These are phyloP conservation scores for Cinchona pubescens DNA, from an alignment of 257 asterid species.

Conservation along the genomic window DNA sequence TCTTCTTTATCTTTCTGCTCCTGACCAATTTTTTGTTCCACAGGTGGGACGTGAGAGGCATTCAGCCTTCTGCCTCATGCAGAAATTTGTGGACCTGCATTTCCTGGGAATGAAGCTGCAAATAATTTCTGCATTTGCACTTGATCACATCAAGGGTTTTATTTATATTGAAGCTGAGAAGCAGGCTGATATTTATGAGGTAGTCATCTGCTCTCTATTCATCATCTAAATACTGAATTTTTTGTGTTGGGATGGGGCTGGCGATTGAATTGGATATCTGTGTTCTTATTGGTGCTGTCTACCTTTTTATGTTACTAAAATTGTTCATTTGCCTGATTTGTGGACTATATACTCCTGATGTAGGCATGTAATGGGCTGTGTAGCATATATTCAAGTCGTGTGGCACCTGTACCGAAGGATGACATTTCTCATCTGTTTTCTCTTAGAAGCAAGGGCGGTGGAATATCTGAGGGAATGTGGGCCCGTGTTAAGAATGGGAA, in stretches of 20 bases:
- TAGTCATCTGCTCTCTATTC: conserved; percentile 26
- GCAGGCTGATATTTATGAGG: conserved; percentile 79
- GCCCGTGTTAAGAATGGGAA: conserved; percentile 93
- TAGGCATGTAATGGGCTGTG: conserved; percentile 88
- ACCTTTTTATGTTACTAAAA: neutral
- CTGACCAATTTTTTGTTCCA: conserved; percentile 24
- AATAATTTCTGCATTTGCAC: conserved; percentile 78
- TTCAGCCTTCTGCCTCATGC: conserved; percentile 94
- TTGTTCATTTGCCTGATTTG: conserved; percentile 21
- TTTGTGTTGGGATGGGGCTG: conserved; percentile 10
- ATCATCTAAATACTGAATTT: neutral
- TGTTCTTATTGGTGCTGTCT: neutral
- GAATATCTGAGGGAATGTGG: conserved; percentile 80
- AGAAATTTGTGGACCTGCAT: conserved; percentile 66
- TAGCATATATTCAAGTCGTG: conserved; percentile 63
- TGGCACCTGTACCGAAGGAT: conserved; percentile 49
- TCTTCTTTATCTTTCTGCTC: conserved; percentile 7
- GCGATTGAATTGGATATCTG: conserved; percentile 13
- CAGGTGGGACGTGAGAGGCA: conserved; percentile 92
- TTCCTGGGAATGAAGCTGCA: conserved; percentile 67
- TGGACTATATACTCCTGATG: conserved; percentile 12
- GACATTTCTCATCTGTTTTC: conserved; percentile 60
- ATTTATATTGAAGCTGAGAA: conserved; percentile 79
- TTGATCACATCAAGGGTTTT: conserved; percentile 80
- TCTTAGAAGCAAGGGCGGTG: conserved; percentile 58